Evolutionary conservation across 2,329 filamentous ascomycete genomes (phyloP), one percentile per base, ranked within the genome.

Genomic region (Ceratocystis diversiconidia): DNA sequence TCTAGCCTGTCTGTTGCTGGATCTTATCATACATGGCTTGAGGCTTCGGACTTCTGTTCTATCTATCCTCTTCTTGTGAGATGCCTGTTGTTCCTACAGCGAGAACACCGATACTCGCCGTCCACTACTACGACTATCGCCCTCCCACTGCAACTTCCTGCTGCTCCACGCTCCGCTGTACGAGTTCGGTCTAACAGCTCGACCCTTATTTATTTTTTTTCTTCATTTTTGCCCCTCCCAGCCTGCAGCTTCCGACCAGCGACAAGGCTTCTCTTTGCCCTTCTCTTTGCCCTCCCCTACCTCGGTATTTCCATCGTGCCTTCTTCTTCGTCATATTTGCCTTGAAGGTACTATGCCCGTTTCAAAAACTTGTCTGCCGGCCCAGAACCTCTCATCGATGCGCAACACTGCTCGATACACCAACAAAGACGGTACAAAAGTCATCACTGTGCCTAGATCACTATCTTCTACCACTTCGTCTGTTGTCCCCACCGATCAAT

Each of bases 361-460:
- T 74, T 80, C 79, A 73, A 78, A 79, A 73, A 78, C 78, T 72
- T 79, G 78, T 73, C 74, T 79, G 73, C 78, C 79, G 70, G 71
- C 75, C 65, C 77, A 77, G 71, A 73, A 76, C 69, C 79, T 82
- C 71, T 73, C 78, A 69, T 82, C 82, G 67, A 79, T 82, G 63
- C 77, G 77, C 67, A 76, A 76, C 62, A 83, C 80, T 19, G 79
- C 84, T 32, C 86, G 85, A 71, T 85, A 86, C 72, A 83, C 80
- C 68, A 86, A 85, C 72, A 86, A 86, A 73, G 84, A 87, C 76
- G 84, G 84, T 67, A 85, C 84, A 68, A 87, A 87, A 76, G 84
- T 84, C 74, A 86, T 86, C 72, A 85, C 82, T 55, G 80, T 86
- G 15, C 83, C 84, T 36, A 85, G 86, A 73, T 64, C 74, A 79